These are phyloP conservation scores for Suillus fuscotomentosus DNA, from an alignment of 768 basidiomycete genomes.

Conservation along the genomic window DNA sequence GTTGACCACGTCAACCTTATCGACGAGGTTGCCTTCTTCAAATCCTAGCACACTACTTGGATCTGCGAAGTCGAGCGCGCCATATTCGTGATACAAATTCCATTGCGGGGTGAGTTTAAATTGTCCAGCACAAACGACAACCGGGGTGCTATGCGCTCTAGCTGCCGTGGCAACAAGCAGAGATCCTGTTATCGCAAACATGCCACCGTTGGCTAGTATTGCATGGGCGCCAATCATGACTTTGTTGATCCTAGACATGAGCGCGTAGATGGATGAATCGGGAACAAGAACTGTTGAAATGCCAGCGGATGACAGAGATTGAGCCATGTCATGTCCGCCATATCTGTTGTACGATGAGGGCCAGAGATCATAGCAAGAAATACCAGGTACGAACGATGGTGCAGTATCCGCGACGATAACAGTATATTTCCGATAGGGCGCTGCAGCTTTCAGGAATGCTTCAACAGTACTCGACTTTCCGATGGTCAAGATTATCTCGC, in stretches of 20 bases:
- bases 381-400: slow-evolving; percentile 65
- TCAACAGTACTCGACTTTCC: slow-evolving; percentile 95
- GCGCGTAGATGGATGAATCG: slow-evolving; percentile 91
- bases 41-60: slow-evolving; percentile 69
- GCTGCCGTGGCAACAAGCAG: slow-evolving; percentile 86
- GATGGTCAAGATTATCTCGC: slow-evolving; percentile 92
- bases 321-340: slow-evolving; percentile 82
- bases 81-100: slow-evolving; percentile 86
- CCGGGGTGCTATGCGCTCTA: slow-evolving; percentile 84
- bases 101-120: slow-evolving; percentile 94
- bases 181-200: slow-evolving; percentile 88
- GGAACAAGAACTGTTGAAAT: slow-evolving; percentile 97
- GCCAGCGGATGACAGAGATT: slow-evolving; percentile 68
- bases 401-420: slow-evolving; percentile 96
- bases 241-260: slow-evolving; percentile 97
- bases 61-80: slow-evolving; percentile 76
- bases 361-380: slow-evolving; percentile 6
- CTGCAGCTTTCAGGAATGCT: slow-evolving; percentile 88
- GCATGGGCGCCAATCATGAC: slow-evolving; percentile 93
- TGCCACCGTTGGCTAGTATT: slow-evolving; percentile 95
- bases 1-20: slow-evolving; percentile 90
- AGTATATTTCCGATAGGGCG: slow-evolving; percentile 88
- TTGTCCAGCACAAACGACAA: slow-evolving; percentile 92
- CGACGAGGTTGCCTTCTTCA: slow-evolving; percentile 74
- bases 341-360: slow-evolving; percentile 48